phyloP scores from a whole-genome alignment of 2,329 filamentous ascomycete species.

The Epichloe baconii region DNA sequence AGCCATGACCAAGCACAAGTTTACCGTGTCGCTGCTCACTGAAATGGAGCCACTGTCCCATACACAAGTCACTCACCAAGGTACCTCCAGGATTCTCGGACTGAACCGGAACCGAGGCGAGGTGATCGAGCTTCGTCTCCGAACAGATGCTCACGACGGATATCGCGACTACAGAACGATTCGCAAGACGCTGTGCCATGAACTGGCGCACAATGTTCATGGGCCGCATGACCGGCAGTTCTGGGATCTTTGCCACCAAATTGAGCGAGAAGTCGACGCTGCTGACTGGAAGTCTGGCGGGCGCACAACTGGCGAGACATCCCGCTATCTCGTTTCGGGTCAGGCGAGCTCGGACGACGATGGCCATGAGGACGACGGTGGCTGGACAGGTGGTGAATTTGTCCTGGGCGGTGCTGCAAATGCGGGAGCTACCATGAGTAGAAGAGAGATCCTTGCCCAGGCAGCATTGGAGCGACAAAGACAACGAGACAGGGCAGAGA shows the following conservation, averaged over 20 bases:
- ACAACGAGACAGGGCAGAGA: slow-evolving; percentile 20
- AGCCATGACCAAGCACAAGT: slow-evolving; percentile 73
- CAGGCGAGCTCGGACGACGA: slow-evolving; percentile 35
- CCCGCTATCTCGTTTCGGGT: slow-evolving; percentile 42
- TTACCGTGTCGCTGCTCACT: slow-evolving; percentile 72
- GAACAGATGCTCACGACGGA: slow-evolving; percentile 91
- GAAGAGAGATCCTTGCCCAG: slow-evolving; percentile 61
- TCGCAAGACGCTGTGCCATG: slow-evolving; percentile 83
- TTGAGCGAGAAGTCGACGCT: slow-evolving; percentile 72
- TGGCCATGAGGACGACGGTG: slow-evolving; percentile 53
- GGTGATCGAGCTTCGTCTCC: slow-evolving; percentile 75
- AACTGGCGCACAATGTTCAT: slow-evolving; percentile 85
- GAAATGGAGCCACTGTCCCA: slow-evolving; percentile 89
- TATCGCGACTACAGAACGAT: slow-evolving; percentile 90
- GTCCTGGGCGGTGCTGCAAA: slow-evolving; percentile 48
- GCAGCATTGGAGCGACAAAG: slow-evolving; percentile 24
- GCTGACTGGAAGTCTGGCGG: slow-evolving; percentile 70
- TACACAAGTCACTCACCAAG: slow-evolving; percentile 58
- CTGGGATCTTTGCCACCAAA: slow-evolving; percentile 77
- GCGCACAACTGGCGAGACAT: slow-evolving; percentile 49
- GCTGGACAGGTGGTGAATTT: slow-evolving; percentile 69
- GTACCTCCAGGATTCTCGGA: slow-evolving; percentile 63
- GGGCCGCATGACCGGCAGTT: slow-evolving; percentile 75
- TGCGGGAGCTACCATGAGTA: slow-evolving; percentile 37
- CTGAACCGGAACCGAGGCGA: slow-evolving; percentile 80